Evolutionary conservation across 2,329 filamentous ascomycete genomes (phyloP).

Genomic region (Eutypa lata): DNA sequence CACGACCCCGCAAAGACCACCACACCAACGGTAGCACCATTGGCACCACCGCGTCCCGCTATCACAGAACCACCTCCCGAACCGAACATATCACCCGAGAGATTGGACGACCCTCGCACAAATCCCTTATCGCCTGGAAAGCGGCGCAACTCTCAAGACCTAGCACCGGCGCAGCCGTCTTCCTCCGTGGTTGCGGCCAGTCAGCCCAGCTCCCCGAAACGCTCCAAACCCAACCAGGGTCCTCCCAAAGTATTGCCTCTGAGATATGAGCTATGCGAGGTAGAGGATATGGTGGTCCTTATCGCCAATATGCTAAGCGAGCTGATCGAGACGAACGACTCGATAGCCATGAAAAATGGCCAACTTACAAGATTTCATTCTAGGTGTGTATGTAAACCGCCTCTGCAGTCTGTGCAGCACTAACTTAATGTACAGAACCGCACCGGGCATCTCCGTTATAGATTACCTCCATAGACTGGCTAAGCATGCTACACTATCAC

Average conservation of each 20-base stretch:
- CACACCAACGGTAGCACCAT: constrained; percentile 10
- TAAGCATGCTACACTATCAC: constrained; percentile 88
- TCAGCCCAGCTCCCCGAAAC: constrained; percentile 46
- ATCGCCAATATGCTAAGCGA: constrained; percentile 96
- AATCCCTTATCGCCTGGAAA: constrained; percentile 36
- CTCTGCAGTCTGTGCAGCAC: constrained; percentile 1
- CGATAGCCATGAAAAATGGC: constrained; percentile 77
- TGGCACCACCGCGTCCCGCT: constrained; percentile 10
- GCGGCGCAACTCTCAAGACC: constrained; percentile 42
- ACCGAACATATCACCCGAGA: constrained; percentile 19
- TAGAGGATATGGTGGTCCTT: constrained; percentile 83
- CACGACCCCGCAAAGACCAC: constrained; percentile 14
- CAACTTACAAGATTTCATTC: constrained; percentile 94
- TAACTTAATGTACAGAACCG: constrained; percentile 38
- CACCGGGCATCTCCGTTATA: constrained; percentile 88
- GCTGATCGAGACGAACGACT: constrained; percentile 89
- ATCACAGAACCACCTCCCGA: constrained; percentile 21
- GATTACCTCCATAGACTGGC: constrained; percentile 93
- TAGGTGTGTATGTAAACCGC: constrained; percentile 50
- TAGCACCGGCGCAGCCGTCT: constrained; percentile 24
- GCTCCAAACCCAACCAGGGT: constrained; percentile 46
- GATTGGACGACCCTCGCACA: constrained; percentile 7
- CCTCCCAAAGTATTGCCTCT: constrained; percentile 62
- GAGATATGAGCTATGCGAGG: constrained; percentile 76
- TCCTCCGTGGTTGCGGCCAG: constrained; percentile 25